Evolutionary conservation across 2,329 filamentous ascomycete genomes (phyloP).

Genomic region (Acephala macrosclerotiorum): DNA sequence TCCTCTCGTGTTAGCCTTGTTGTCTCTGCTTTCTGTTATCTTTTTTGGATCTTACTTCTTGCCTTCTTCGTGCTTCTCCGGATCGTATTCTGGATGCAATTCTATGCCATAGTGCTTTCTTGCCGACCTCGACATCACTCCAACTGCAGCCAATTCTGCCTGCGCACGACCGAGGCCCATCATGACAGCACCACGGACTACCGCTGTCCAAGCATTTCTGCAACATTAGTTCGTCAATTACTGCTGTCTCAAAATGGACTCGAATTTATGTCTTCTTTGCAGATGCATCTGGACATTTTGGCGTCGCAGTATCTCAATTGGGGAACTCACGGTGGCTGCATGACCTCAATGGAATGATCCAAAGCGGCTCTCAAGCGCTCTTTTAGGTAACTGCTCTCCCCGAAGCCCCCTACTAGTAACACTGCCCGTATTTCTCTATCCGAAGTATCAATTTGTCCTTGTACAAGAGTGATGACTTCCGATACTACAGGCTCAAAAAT

Average conservation of each 20-base stretch:
- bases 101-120: constrained; percentile 54
- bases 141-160: constrained; percentile 44
- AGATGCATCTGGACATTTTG: background rate
- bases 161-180: constrained; percentile 50
- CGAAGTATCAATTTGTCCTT: constrained; percentile 52
- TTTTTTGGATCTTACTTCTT: constrained; percentile 10
- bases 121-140: constrained; percentile 50
- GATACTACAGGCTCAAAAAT: constrained; percentile 54
- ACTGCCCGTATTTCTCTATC: constrained; percentile 48
- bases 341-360: constrained; percentile 47
- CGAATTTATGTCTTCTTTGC: background rate
- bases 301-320: background rate
- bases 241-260: background rate
- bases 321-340: constrained; percentile 50
- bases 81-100: constrained; percentile 16
- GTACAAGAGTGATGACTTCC: constrained; percentile 52
- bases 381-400: constrained; percentile 39
- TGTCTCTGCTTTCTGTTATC: background rate
- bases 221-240: background rate
- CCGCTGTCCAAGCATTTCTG: constrained; percentile 55
- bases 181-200: constrained; percentile 59
- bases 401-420: constrained; percentile 35
- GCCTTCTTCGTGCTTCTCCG: constrained; percentile 12
- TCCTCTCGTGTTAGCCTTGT: background rate
- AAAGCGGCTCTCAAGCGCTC: constrained; percentile 50